These are phyloP conservation scores for Crithidia bombi DNA, from an alignment of 208 protist genomes.

Conservation along the genomic window DNA sequence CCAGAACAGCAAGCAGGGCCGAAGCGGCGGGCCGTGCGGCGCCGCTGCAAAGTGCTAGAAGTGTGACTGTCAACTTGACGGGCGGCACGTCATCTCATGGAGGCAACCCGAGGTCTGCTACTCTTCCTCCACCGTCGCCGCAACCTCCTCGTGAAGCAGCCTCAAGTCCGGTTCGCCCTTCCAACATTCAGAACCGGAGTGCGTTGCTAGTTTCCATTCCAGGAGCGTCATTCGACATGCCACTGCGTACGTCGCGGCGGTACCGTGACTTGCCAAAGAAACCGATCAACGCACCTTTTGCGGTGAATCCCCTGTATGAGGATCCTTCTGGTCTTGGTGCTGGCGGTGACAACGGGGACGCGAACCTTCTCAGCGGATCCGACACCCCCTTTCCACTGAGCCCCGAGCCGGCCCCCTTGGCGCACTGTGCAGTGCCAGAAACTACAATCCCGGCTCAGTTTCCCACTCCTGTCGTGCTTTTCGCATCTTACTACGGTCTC, in stretches of 20 bases:
- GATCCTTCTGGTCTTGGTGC: neutral
- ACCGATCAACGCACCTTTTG: conserved; percentile 52
- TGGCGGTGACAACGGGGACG: neutral
- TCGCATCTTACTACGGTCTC: conserved; percentile 56
- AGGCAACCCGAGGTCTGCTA: neutral
- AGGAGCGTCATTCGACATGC: conserved; percentile 27
- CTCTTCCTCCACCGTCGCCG: conserved; percentile 4
- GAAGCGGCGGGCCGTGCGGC: conserved; percentile 6
- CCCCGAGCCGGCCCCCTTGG: conserved; percentile 1
- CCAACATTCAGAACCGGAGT: conserved; percentile 24
- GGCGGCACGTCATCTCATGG: neutral
- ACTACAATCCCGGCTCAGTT: conserved; percentile 46
- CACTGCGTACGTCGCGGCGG: conserved; percentile 20
- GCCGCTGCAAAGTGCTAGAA: neutral
- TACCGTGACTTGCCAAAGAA: conserved; percentile 48
- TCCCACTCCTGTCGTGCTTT: conserved; percentile 58
- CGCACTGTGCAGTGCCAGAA: conserved; percentile 12
- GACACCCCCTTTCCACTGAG: neutral
- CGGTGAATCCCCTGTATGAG: conserved; percentile 64
- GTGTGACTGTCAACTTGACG: neutral
- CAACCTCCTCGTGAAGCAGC: neutral
- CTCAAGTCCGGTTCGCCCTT: neutral
- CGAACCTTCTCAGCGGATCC: neutral
- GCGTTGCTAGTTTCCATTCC: conserved; percentile 29
- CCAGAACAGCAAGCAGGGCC: neutral